phyloP scores from a whole-genome alignment of 192 early-diverging fungal species.

The Coemansia sp. region DNA sequence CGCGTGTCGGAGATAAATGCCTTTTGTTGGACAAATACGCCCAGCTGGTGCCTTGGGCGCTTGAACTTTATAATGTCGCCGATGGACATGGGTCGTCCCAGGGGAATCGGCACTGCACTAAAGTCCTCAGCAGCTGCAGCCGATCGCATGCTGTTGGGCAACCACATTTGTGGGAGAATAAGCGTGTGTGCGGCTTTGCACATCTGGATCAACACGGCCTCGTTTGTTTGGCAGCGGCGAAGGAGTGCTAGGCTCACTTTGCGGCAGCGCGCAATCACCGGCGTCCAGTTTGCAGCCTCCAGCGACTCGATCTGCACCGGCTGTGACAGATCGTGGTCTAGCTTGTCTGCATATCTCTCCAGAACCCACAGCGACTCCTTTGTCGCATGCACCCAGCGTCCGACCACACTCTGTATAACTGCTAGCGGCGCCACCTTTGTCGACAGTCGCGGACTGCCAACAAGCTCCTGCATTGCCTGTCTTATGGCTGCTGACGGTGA shows the following conservation, averaged over 20 bases:
- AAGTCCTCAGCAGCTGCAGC: not conserved
- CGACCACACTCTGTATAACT: slow-evolving; percentile 21
- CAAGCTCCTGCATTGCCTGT: slow-evolving; percentile 13
- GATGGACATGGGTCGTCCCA: slow-evolving; percentile 11
- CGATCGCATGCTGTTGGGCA: not conserved
- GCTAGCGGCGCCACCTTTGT: slow-evolving; percentile 13
- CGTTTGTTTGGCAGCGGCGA: slow-evolving; percentile 44
- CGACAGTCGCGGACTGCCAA: not conserved
- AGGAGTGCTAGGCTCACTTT: slow-evolving; percentile 46
- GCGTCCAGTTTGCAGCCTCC: slow-evolving; percentile 45
- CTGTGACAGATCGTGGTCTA: slow-evolving; percentile 41
- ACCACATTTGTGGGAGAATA: slow-evolving; percentile 3
- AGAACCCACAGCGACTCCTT: slow-evolving; percentile 15
- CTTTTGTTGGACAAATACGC: slow-evolving; percentile 12
- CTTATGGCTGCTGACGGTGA: slow-evolving; percentile 10
- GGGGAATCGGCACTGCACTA: slow-evolving; percentile 3
- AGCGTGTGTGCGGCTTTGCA: slow-evolving; percentile 17
- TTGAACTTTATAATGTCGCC: slow-evolving; percentile 11
- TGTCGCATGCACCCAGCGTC: slow-evolving; percentile 31
- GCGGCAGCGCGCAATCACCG: slow-evolving; percentile 48
- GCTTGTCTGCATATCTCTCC: slow-evolving; percentile 21
- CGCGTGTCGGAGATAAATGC: slow-evolving; percentile 5
- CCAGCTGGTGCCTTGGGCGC: slow-evolving; percentile 2
- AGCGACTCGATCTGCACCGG: slow-evolving; percentile 24
- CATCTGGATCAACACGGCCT: slow-evolving; percentile 28